phyloP scores from a whole-genome alignment of 2,329 filamentous ascomycete genomes.

The Mariannaea elegans region DNA sequence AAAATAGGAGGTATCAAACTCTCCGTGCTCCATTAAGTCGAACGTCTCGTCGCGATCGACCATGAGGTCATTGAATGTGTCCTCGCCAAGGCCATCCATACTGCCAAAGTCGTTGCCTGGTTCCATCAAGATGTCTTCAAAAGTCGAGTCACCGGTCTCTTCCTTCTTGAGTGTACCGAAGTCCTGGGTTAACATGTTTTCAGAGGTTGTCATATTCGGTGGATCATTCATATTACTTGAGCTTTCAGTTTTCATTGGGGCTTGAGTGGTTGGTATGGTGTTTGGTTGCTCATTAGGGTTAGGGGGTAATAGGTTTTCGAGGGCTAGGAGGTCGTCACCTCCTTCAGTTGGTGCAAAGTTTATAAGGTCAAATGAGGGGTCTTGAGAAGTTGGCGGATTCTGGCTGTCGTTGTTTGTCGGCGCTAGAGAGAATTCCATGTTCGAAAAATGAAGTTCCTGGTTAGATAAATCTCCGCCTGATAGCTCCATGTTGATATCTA shows the following conservation, averaged over 20 bases:
- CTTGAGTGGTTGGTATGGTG: slow-evolving; percentile 20
- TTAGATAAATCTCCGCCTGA: slow-evolving; percentile 30
- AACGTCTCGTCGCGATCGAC: slow-evolving; percentile 52
- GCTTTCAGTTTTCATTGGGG: slow-evolving; percentile 15
- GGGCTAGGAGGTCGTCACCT: slow-evolving; percentile 41
- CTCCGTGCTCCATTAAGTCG: slow-evolving; percentile 52
- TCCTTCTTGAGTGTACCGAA: slow-evolving; percentile 28
- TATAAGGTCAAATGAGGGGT: slow-evolving; percentile 56
- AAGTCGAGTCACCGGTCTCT: slow-evolving; percentile 40
- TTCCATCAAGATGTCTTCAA: slow-evolving; percentile 60
- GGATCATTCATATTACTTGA: slow-evolving; percentile 8
- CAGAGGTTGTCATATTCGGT: not conserved
- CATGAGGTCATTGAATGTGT: slow-evolving; percentile 62
- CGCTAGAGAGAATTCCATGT: slow-evolving; percentile 65
- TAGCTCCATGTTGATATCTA: slow-evolving; percentile 35
- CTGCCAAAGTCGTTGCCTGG: slow-evolving; percentile 45
- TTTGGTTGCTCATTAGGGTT: slow-evolving; percentile 30
- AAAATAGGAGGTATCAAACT: slow-evolving; percentile 60
- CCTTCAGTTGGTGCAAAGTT: slow-evolving; percentile 51
- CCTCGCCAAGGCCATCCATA: slow-evolving; percentile 43
- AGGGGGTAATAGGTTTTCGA: slow-evolving; percentile 44
- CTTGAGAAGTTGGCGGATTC: slow-evolving; percentile 38
- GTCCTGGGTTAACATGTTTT: slow-evolving; percentile 1
- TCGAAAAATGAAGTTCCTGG: slow-evolving; percentile 61
- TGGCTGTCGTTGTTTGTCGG: slow-evolving; percentile 48